These are phyloP conservation scores for Phaseolus coccineus DNA, from an alignment of 331 rosid genomes.

Conservation along the genomic window DNA sequence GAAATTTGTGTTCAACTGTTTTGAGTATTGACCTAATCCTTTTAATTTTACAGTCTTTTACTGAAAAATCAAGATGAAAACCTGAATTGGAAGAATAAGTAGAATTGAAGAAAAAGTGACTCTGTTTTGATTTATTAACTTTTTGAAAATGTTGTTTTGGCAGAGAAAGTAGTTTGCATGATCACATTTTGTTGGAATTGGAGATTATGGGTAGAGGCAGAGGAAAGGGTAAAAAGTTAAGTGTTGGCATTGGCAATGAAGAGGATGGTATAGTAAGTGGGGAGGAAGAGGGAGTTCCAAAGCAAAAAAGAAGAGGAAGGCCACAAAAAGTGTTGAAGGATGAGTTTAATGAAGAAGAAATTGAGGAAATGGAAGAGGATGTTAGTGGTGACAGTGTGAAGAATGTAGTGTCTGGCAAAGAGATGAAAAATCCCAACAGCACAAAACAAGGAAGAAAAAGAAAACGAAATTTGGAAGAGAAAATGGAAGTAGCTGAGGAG, in stretches of 20 bases:
- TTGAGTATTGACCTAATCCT: conserved; percentile 8
- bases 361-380: conserved; percentile 62
- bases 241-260: conserved; percentile 58
- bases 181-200: conserved; percentile 42
- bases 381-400: conserved; percentile 55
- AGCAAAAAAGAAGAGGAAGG: conserved; percentile 84
- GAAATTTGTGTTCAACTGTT: conserved; percentile 27
- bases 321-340: conserved; percentile 81
- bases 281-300: conserved; percentile 70
- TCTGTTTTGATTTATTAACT: neutral
- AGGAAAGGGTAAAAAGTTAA: conserved; percentile 78
- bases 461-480: conserved; percentile 63
- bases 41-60: neutral
- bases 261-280: conserved; percentile 75
- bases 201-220: conserved; percentile 88
- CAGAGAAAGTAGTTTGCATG: conserved; percentile 56
- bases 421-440: conserved; percentile 46
- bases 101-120: neutral
- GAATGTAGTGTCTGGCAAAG: conserved; percentile 55
- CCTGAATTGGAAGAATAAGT: neutral
- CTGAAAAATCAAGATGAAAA: neutral
- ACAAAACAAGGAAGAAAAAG: conserved; percentile 74
- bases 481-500: conserved; percentile 60
- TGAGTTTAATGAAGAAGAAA: conserved; percentile 69
- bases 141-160: neutral